Percentiles rank a stretch among this genome's conserved stretches.
These are phyloP conservation scores for Botrytis fragariae DNA, from an alignment of 2,329 filamentous ascomycete genomes.

Conservation along the genomic window DNA sequence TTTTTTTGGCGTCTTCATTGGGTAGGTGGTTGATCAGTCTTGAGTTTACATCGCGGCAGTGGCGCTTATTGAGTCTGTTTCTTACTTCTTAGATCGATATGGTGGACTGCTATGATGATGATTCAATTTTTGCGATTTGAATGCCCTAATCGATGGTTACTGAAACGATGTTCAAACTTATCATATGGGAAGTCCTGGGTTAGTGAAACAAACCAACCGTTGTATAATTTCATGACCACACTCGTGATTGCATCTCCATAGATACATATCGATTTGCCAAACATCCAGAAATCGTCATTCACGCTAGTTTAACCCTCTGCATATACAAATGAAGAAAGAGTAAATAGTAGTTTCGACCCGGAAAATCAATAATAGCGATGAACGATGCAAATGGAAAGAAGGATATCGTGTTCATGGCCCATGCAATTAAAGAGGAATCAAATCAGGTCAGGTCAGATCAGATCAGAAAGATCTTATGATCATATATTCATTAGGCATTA, in stretches of 20 bases:
- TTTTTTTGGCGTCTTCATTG: neutral
- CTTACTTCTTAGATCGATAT: neutral
- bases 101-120: neutral
- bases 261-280: no score
- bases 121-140: neutral
- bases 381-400: neutral
- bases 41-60: neutral
- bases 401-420: neutral
- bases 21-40: neutral
- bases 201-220: no score
- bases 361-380: neutral
- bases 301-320: no score
- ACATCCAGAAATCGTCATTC: no score
- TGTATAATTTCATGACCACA: no score
- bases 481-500: slow-evolving; percentile 13
- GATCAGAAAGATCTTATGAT: neutral
- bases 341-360: no score
- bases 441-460: neutral
- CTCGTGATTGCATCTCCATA: no score
- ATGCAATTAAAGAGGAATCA: neutral
- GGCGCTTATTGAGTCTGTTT: neutral
- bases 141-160: no score
- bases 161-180: neutral
- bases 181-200: neutral
- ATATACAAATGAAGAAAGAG: no score